phyloP scores from a whole-genome alignment of 441 rosid genomes.

The Aleurites moluccanus region DNA sequence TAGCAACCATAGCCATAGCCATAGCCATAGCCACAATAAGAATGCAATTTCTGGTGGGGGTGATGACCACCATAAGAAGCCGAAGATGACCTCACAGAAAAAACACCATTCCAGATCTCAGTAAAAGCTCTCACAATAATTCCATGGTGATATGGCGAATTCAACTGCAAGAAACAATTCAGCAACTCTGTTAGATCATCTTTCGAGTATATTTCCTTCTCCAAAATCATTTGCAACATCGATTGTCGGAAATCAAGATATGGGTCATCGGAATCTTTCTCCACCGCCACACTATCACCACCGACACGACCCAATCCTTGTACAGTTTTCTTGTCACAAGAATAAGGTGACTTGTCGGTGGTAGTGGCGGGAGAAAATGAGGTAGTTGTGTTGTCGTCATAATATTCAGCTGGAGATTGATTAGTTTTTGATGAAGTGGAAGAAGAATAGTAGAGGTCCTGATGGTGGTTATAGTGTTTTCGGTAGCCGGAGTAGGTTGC shows the following conservation, averaged over 20 bases:
- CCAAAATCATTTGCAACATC: slow-evolving; percentile 69
- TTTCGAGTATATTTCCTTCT: slow-evolving; percentile 52
- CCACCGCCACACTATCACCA: slow-evolving; percentile 58
- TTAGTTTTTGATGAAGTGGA: slow-evolving; percentile 37
- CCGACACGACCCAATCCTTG: slow-evolving; percentile 57
- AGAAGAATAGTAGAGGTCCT: slow-evolving; percentile 8
- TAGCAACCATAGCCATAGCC: slow-evolving; percentile 14
- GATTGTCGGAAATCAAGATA: slow-evolving; percentile 63
- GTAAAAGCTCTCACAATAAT: slow-evolving; percentile 62
- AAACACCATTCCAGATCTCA: slow-evolving; percentile 64
- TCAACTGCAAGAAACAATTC: slow-evolving; percentile 62
- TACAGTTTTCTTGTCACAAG: slow-evolving; percentile 21
- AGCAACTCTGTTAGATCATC: slow-evolving; percentile 67
- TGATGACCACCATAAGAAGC: background rate
- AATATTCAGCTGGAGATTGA: slow-evolving; percentile 16
- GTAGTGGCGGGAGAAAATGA: slow-evolving; percentile 40
- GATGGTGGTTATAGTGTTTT: slow-evolving; percentile 6
- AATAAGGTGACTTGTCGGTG: slow-evolving; percentile 34
- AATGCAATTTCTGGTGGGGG: slow-evolving; percentile 24
- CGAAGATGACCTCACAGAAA: slow-evolving; percentile 39
- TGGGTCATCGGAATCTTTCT: slow-evolving; percentile 66
- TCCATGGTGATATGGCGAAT: slow-evolving; percentile 65
- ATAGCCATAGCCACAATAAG: slow-evolving; percentile 15
- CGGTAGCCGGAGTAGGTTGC: background rate
- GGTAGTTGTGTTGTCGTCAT: slow-evolving; percentile 29